Evolutionary conservation across 495 filamentous ascomycete species (phyloP).

Genomic region (Talaromyces adpressus): DNA sequence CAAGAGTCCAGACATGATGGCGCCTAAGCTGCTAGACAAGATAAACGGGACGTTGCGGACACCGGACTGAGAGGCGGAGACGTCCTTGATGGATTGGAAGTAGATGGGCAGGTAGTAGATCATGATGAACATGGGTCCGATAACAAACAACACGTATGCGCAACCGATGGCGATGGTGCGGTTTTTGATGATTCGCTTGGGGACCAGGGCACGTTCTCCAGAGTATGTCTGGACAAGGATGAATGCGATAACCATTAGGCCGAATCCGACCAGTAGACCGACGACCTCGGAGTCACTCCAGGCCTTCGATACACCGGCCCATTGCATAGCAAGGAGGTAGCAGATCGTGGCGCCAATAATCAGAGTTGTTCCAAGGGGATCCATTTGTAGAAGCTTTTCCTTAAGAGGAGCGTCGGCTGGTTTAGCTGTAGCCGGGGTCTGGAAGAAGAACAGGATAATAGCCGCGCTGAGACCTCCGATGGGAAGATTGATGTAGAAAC

Average conservation of each 20-base stretch:
- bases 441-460: conserved; percentile 36
- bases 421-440: conserved; percentile 20
- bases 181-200: conserved; percentile 13
- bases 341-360: conserved; percentile 24
- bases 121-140: conserved; percentile 14
- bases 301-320: conserved; percentile 24
- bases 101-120: conserved; percentile 47
- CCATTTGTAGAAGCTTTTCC: conserved; percentile 30
- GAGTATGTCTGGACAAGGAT: conserved; percentile 16
- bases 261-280: conserved; percentile 27
- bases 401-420: conserved; percentile 18
- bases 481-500: conserved; percentile 50
- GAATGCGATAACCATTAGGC: conserved; percentile 18
- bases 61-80: conserved; percentile 53
- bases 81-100: conserved; percentile 67
- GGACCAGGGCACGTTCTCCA: conserved; percentile 21
- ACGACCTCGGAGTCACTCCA: conserved; percentile 27
- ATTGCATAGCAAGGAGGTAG: conserved; percentile 34
- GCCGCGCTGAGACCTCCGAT: conserved; percentile 33
- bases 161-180: conserved; percentile 15
- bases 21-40: conserved; percentile 43
- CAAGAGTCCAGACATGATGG: conserved; percentile 45
- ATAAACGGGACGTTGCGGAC: conserved; percentile 62
- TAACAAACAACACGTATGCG: conserved; percentile 19
- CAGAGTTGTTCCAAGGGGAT: conserved; percentile 20